Percentiles rank a stretch among this genome's conserved stretches.
phyloP scores from a whole-genome alignment of 2,329 filamentous ascomycete genomes.

The Aspergillus flavus region DNA sequence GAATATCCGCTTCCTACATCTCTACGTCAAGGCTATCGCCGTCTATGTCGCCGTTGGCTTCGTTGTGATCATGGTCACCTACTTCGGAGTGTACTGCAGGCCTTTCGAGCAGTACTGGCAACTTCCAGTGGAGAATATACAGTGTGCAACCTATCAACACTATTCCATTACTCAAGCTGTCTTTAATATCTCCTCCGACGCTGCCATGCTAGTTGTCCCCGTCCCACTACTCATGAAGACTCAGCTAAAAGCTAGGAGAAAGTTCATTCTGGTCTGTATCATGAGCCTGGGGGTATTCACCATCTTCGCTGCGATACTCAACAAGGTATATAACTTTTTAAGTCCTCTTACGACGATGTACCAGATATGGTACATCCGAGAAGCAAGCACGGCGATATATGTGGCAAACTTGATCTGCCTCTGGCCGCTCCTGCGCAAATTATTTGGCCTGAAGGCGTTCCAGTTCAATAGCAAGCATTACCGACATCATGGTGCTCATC shows the following conservation, averaged over 20 bases:
- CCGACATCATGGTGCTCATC: conserved; percentile 14
- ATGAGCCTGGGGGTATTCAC: conserved; percentile 45
- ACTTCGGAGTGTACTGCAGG: conserved; percentile 53
- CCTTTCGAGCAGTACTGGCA: conserved; percentile 55
- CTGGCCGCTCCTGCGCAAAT: conserved; percentile 34
- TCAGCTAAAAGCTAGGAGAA: conserved; percentile 38
- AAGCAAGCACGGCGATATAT: conserved; percentile 44
- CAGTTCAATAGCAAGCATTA: conserved; percentile 30
- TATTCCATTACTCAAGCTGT: conserved; percentile 48
- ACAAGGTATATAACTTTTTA: conserved; percentile 49
- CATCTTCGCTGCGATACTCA: conserved; percentile 51
- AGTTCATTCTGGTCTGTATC: conserved; percentile 37
- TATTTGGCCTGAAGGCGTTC: conserved; percentile 33
- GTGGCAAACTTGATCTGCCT: conserved; percentile 49
- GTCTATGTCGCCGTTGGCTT: conserved; percentile 49
- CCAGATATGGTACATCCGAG: conserved; percentile 47
- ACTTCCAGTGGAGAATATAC: conserved; percentile 43
- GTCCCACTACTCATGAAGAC: conserved; percentile 40
- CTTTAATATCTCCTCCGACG: conserved; percentile 49
- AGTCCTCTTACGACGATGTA: conserved; percentile 30
- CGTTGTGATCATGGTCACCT: conserved; percentile 52
- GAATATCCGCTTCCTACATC: conserved; percentile 33
- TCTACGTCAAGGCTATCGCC: conserved; percentile 44
- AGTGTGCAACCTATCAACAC: conserved; percentile 45
- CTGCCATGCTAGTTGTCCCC: conserved; percentile 42